These are phyloP conservation scores for Diplogelasinospora grovesii DNA, from an alignment of 495 filamentous ascomycete genomes.

Conservation along the genomic window DNA sequence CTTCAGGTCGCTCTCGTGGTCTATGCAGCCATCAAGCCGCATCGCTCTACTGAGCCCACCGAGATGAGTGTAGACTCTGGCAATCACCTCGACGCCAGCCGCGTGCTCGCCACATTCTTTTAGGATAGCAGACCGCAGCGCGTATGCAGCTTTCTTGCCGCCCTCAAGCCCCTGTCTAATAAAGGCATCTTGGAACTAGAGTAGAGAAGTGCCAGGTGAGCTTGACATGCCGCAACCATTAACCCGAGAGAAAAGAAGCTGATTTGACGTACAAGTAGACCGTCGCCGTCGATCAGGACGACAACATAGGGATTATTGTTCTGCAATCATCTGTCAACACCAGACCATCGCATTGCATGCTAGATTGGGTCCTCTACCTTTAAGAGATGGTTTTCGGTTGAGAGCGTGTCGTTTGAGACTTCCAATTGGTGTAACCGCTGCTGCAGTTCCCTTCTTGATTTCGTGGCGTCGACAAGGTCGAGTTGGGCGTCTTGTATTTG, in stretches of 20 bases:
- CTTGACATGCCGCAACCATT: constrained; percentile 7
- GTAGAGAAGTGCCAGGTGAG: not conserved
- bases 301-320: constrained; percentile 69
- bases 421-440: constrained; percentile 31
- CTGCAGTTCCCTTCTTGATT: constrained; percentile 37
- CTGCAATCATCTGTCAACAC: no score
- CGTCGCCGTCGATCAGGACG: constrained; percentile 72
- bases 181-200: constrained; percentile 59
- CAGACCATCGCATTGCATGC: no score
- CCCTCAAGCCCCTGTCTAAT: constrained; percentile 60
- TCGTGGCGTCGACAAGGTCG: constrained; percentile 36
- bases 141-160: constrained; percentile 61
- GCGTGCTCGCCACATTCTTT: constrained; percentile 35
- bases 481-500: constrained; percentile 32
- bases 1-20: constrained; percentile 45
- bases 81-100: constrained; percentile 54
- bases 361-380: constrained; percentile 25
- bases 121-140: constrained; percentile 52
- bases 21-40: constrained; percentile 50
- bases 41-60: constrained; percentile 55
- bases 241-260: not conserved
- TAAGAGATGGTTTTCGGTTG: constrained; percentile 26
- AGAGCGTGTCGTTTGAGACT: constrained; percentile 15
- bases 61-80: constrained; percentile 64
- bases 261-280: constrained; percentile 54